Percentiles rank a stretch among this genome's conserved stretches.
These are phyloP conservation scores for Geosiphon pyriformis DNA, from an alignment of 192 early-diverging fungal genomes.

Conservation along the genomic window DNA sequence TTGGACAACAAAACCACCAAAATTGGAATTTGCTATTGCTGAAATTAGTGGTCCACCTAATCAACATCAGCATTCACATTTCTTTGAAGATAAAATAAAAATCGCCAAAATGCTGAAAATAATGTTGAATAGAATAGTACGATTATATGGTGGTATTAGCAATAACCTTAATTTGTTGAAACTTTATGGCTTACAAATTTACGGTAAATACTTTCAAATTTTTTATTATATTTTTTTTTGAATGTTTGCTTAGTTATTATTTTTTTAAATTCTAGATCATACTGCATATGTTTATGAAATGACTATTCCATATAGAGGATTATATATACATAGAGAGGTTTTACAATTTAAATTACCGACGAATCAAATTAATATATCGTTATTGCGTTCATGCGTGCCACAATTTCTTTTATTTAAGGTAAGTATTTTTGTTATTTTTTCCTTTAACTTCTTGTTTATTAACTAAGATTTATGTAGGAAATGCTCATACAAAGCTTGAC, in stretches of 20 bases:
- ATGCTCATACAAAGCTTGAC: constrained; percentile 3
- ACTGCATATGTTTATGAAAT: background rate
- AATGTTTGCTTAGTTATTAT: constrained; percentile 8
- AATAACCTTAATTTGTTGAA: constrained; percentile 10
- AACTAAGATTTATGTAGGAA: background rate
- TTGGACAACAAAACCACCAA: constrained; percentile 14
- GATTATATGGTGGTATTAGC: background rate
- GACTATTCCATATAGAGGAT: constrained; percentile 9
- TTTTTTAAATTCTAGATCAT: constrained; percentile 20
- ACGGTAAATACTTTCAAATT: constrained; percentile 16
- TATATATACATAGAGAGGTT: constrained; percentile 17
- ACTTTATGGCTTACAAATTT: constrained; percentile 16
- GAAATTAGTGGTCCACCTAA: constrained; percentile 19
- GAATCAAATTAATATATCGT: background rate
- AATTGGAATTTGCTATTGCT: background rate
- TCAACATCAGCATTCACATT: constrained; percentile 16
- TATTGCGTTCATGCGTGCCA: background rate
- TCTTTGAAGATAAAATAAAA: constrained; percentile 12
- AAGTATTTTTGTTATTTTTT: too few relatives aligned
- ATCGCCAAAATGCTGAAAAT: constrained; percentile 22
- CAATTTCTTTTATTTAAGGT: constrained; percentile 13
- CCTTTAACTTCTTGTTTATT: too few relatives aligned
- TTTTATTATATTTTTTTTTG: background rate
- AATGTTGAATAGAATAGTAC: constrained; percentile 6
- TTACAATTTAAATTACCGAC: constrained; percentile 6